These are phyloP conservation scores for Clarireedia homoeocarpa DNA, from an alignment of 2,329 filamentous ascomycete genomes.

Conservation along the genomic window DNA sequence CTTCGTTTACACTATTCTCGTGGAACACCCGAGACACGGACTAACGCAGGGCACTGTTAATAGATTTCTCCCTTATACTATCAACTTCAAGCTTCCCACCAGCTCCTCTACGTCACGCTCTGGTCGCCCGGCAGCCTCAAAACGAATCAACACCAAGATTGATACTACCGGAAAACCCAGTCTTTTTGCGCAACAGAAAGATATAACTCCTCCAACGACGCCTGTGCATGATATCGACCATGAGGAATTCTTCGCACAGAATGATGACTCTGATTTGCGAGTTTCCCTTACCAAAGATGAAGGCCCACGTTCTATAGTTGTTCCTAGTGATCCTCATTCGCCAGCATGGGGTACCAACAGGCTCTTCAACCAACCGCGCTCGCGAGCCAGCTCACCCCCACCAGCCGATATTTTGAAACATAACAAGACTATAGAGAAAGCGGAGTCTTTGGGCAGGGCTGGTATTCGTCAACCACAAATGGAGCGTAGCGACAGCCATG, in stretches of 20 bases:
- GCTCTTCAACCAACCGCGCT: constrained; percentile 57
- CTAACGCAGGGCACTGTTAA: background rate
- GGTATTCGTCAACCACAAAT: constrained; percentile 49
- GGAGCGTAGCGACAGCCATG: constrained; percentile 54
- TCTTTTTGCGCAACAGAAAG: constrained; percentile 25
- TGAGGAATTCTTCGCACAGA: constrained; percentile 47
- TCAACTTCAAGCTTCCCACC: constrained; percentile 68
- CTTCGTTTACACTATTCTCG: background rate
- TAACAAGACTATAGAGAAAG: constrained; percentile 48
- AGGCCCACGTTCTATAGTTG: constrained; percentile 44
- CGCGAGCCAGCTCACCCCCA: constrained; percentile 64
- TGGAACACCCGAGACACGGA: background rate
- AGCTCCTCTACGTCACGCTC: constrained; percentile 30
- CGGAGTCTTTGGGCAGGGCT: constrained; percentile 47
- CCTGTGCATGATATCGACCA: constrained; percentile 31
- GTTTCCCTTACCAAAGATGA: constrained; percentile 46
- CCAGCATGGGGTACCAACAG: constrained; percentile 59
- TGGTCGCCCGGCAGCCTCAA: constrained; percentile 14
- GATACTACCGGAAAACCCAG: constrained; percentile 45
- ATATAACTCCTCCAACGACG: constrained; percentile 28
- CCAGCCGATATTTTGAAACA: constrained; percentile 70
- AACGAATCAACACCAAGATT: constrained; percentile 42
- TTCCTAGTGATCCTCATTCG: constrained; percentile 66
- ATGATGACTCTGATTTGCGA: constrained; percentile 42
- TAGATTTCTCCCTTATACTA: constrained; percentile 87